A percentile compares a stretch with the other conserved stretches of the same genome.
These are phyloP conservation scores for Fusarium sublunatum DNA, from an alignment of 2,329 filamentous ascomycete genomes.

Conservation along the genomic window DNA sequence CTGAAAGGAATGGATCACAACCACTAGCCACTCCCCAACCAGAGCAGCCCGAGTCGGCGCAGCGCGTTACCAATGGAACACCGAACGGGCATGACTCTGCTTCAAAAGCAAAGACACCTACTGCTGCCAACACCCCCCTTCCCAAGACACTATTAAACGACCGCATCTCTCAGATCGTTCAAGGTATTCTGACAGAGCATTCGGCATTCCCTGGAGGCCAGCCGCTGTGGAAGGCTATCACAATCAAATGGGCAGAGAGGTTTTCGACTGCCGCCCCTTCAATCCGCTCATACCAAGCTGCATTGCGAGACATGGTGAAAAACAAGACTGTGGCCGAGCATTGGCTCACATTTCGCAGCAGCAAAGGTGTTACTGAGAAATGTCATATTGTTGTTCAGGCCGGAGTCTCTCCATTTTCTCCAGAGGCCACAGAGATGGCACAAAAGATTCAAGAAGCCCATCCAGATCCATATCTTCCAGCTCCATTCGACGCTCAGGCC, in stretches of 20 bases:
- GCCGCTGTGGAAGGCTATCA: conserved; percentile 61
- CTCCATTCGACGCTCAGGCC: conserved; percentile 36
- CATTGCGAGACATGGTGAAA: conserved; percentile 54
- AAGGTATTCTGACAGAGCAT: conserved; percentile 47
- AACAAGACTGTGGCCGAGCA: conserved; percentile 53
- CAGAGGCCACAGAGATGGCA: conserved; percentile 57
- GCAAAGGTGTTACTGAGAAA: conserved; percentile 57
- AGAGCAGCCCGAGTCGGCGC: background rate
- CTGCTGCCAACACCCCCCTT: conserved; percentile 26
- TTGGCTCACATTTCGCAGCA: conserved; percentile 58
- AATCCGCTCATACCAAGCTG: conserved; percentile 53
- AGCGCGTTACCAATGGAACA: background rate
- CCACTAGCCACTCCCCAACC: background rate
- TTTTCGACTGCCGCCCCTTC: conserved; percentile 56
- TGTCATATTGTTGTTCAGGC: conserved; percentile 59
- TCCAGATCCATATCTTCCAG: conserved; percentile 50
- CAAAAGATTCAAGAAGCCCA: conserved; percentile 60
- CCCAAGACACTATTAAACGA: conserved; percentile 28
- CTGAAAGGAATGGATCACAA: conserved; percentile 13
- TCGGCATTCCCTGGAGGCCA: conserved; percentile 63
- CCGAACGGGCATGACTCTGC: background rate
- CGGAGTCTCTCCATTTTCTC: conserved; percentile 56
- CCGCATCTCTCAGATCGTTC: conserved; percentile 44
- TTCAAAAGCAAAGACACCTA: conserved; percentile 18
- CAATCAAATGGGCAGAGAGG: conserved; percentile 57